Evolutionary conservation across 441 rosid genomes (phyloP).

Genomic region (Sinapis alba): DNA sequence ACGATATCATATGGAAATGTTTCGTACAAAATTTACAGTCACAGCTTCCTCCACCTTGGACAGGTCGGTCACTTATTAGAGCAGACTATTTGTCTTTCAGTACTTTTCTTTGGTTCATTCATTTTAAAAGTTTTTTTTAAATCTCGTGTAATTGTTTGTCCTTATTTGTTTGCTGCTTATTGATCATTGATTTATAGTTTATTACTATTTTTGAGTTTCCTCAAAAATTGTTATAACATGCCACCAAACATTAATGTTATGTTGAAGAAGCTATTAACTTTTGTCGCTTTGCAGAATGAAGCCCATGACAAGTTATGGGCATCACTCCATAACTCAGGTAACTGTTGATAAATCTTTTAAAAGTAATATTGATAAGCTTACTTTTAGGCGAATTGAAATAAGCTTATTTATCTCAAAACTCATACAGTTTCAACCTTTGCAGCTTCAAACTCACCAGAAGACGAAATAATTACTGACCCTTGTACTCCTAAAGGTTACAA

Average conservation of each 20-base stretch:
- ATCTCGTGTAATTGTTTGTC: neutral
- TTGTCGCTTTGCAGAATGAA: slow-evolving; percentile 56
- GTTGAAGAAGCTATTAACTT: slow-evolving; percentile 27
- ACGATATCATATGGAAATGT: slow-evolving; percentile 55
- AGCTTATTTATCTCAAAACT: neutral
- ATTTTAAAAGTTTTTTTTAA: neutral
- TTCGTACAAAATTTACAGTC: slow-evolving; percentile 74
- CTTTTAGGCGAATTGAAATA: neutral
- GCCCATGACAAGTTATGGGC: slow-evolving; percentile 70
- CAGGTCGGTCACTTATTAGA: slow-evolving; percentile 68
- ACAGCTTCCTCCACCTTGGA: slow-evolving; percentile 86
- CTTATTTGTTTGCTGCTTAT: neutral
- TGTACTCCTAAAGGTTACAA: slow-evolving; percentile 79
- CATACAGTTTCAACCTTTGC: slow-evolving; percentile 37
- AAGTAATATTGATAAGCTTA: neutral
- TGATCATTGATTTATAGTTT: neutral
- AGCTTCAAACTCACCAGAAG: slow-evolving; percentile 48
- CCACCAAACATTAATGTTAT: neutral
- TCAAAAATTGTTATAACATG: neutral
- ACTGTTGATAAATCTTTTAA: neutral
- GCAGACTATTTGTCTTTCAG: neutral
- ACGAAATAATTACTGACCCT: slow-evolving; percentile 55
- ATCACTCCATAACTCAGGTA: slow-evolving; percentile 52
- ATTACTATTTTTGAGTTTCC: neutral
- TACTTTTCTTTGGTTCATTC: neutral